Base-by-base conservation (phyloP, 805 yeast species). In the Dipodascopsis tothii region DNA sequence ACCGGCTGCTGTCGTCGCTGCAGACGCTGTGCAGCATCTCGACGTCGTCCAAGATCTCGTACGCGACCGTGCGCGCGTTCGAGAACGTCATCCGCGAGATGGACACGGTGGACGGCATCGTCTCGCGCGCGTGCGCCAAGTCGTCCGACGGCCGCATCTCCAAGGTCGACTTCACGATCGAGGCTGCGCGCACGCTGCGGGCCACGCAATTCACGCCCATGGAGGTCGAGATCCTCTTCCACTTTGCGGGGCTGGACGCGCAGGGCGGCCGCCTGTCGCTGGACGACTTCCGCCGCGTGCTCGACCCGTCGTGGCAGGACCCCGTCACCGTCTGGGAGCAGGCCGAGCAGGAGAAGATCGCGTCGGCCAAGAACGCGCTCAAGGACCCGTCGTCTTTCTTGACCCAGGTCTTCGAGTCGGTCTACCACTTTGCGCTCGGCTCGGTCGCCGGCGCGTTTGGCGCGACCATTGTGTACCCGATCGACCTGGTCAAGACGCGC, bases 401-500 rank as follows among this genome's bases (percentile, higher is more conserved):
- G 75, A 83, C 59, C 36, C 67, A 66, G 55, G 79, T 90, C 40
- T 85, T 90, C 51, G 94, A 84, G 60, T 84, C 95, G 5, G 72
- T 81, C 44, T 85, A 88, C 66, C 86, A 94, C 46, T 90, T 90
- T 64, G 68, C 83, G 23, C 70, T 90, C 46, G 98, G 98, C 16
- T 86, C 96, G 3, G 73, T 88, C 40, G 97, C 98, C 25, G 98
- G 98, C 46, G 92, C 96, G 56, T 79, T 90, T 64, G 98, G 98
- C 50, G 96, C 98, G n/a, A 85, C 96, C 4, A 84, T 83, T 14
- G 98, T 90, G 35, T 90, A 90, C 63, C 98, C 98, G 25, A 92
- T 92, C 54, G 98, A 90, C 66, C 71, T 92, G 62, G 87, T 90
- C 52, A 90, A 90, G 68, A 90, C 98, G 3, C 78, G 97, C 64